phyloP scores from a whole-genome alignment of 306 rosid genomes.

The Cyclanthera cordifolia region DNA sequence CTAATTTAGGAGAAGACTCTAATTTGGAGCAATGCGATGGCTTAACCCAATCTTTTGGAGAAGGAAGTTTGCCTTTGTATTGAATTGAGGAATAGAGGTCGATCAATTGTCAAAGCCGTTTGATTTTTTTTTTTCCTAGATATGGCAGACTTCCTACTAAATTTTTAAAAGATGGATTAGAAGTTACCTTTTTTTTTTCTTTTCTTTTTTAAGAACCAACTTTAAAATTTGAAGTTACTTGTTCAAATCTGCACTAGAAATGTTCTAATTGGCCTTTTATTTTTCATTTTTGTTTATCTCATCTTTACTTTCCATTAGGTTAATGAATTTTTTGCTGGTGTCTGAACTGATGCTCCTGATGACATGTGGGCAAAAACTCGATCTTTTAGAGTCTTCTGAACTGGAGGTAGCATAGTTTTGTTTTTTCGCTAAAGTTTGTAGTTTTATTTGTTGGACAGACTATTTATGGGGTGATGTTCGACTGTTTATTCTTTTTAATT shows the following conservation, averaged over 20 bases:
- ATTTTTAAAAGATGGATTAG: neutral
- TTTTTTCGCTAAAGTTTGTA: slow-evolving; percentile 4
- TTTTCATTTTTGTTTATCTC: neutral
- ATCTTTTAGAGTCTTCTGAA: slow-evolving; percentile 78
- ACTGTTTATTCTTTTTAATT: slow-evolving; percentile 19
- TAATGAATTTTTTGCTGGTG: slow-evolving; percentile 94
- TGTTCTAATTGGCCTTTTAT: neutral
- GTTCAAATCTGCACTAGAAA: neutral
- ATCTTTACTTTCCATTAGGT: slow-evolving; percentile 42
- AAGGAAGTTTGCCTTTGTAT: too few species aligned
- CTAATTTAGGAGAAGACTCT: too few species aligned
- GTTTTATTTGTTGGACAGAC: neutral
- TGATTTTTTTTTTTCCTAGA: too few species aligned
- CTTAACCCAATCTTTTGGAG: too few species aligned
- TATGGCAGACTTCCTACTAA: neutral
- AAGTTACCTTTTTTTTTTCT: neutral
- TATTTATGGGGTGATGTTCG: neutral
- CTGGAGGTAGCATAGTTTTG: slow-evolving; percentile 44
- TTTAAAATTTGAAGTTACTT: too few species aligned
- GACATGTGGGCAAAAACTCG: slow-evolving; percentile 99
- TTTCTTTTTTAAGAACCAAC: too few species aligned
- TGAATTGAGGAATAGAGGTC: too few species aligned
- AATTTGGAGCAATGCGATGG: too few species aligned
- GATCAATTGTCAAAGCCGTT: too few species aligned
- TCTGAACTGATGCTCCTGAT: slow-evolving; percentile 97